Evolutionary conservation across 2,329 filamentous ascomycete species (phyloP), one percentile per base, ranked within the genome.

Genomic region (Nothopassalora personata): DNA sequence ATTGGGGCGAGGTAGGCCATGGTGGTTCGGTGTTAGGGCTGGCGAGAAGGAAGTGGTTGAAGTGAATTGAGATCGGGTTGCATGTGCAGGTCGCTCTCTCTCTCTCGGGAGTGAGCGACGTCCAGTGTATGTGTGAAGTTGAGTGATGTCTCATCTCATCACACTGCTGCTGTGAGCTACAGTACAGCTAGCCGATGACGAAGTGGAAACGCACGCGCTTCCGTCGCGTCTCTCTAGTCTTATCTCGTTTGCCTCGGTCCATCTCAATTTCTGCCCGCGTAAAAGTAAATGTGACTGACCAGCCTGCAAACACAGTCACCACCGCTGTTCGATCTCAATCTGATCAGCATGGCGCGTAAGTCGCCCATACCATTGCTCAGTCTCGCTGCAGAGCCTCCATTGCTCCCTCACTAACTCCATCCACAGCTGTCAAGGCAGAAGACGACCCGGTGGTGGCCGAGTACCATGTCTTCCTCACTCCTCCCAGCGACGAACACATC

Each of bases 1-100:
- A 99, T 94, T 43, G 94, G 92, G 62, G 91, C 91, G 70, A 99
- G 80, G 74, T 97, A 99, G 54, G 94, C 89, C 94, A 99, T 99
- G 60, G 34, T 10, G 48, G 36, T 51, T 56, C 49, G 30, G 57
- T 53, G 45, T 53, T 23, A 34, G 50, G 54, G 36, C n/a, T 27
- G 58, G 23, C 51, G 45, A 23, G 46, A 27, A 56, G 23, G 57
- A 43, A 45, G 30, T 5, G 13, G 19, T 19, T 19, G 39, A 54
- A 49, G 50, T 18, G 56, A n/a, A 48, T 31, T 57, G 48, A 36
- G 31, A 53, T 15, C 3, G 31, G 4, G 36, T 53, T 27, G 39
- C 50, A 53, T 43, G 39, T 13, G 15, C 5, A 8, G 13, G 39
- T 18, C 39, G 39, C 3, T 43, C 15, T 43, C 13, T 18, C 39